Conservation (phyloP, 1,139 yeast genomes). For the Protomyces pachydermus region DNA sequence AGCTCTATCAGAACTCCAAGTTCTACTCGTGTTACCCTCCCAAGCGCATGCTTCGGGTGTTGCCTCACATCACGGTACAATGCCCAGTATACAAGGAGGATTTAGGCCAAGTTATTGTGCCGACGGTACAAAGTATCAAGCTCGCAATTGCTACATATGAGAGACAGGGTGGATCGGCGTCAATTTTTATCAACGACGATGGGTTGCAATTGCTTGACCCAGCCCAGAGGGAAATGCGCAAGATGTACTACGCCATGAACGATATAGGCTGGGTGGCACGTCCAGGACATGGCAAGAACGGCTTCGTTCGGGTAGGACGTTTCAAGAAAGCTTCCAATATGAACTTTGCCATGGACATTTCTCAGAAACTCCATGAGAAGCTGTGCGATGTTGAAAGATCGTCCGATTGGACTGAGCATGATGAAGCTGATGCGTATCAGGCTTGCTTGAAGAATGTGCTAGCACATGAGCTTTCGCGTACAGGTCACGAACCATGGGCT, state of each 20-base stretch:
- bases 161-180: slow-evolving; percentile 29
- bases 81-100: slow-evolving; percentile 28
- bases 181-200: slow-evolving; percentile 29
- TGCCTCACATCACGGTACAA: slow-evolving; percentile 31
- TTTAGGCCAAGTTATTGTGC: slow-evolving; percentile 12
- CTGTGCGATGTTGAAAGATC: slow-evolving; percentile 17
- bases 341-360: slow-evolving; percentile 31
- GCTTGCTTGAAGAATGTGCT: slow-evolving; percentile 16
- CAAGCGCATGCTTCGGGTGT: slow-evolving; percentile 8
- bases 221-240: slow-evolving; percentile 16
- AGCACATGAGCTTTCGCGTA: background rate
- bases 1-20: slow-evolving; percentile 23
- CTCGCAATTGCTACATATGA: slow-evolving; percentile 29
- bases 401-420: slow-evolving; percentile 28
- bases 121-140: slow-evolving; percentile 23
- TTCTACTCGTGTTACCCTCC: slow-evolving; percentile 27
- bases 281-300: slow-evolving; percentile 31
- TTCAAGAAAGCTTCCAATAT: slow-evolving; percentile 32
- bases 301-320: slow-evolving; percentile 30
- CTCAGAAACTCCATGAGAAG: slow-evolving; percentile 27
- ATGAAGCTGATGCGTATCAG: slow-evolving; percentile 28
- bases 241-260: slow-evolving; percentile 29
- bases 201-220: slow-evolving; percentile 27
- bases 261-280: slow-evolving; percentile 31
- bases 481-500: slow-evolving; percentile 29